Evolutionary conservation across 1,139 yeast genomes (phyloP), one percentile per base, ranked within the genome.

Genomic region (Blastobotrys ciferrii): DNA sequence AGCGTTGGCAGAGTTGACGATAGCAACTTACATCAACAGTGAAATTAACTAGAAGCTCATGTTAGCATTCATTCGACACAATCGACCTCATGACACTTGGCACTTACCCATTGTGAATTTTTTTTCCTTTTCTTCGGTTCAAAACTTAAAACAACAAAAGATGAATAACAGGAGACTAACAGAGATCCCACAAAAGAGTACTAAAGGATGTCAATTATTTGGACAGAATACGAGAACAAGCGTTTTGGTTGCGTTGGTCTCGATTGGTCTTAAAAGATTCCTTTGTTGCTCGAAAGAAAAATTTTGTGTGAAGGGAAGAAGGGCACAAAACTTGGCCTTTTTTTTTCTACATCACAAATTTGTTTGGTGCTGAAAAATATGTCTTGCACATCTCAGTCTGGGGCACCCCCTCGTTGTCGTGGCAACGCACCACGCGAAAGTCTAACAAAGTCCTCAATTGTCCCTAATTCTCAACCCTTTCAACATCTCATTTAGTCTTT

Each of bases 21-120:
- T n/a, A 23, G 28, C 28, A 23, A 57, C 65, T 49, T 62, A 62
- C 65, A 55, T 65, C 69, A 56, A 65, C 66, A 49, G 69, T 65
- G 67, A 65, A 65, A 62, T 65, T 65, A 58, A 65, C 68, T 60
- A 52, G 35, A 17, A 40, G 9, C 28, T 6, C 6, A 19, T 46
- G 42, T 45, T 41, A 23, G 40, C 15, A 17, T 28, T 20, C 25
- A 18, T 15, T 20, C 35, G 11, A 36, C n/a, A 19, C 19, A 6
- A 25, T 30, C 42, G 35, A 40, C 47, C 41, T 31, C 45, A 45
- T 14, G 18, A 15, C 7, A 11, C 15, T 2, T 14, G 20, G 37
- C 23, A 59, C 66, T 43, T 59, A 63, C 66, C 67, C 67, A 63
- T 63, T 57, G 55, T 62, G 59, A 58, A 57, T 41, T 46, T 51